Evolutionary conservation across 2,329 filamentous ascomycete species (phyloP), one percentile per base, ranked within the genome.

Genomic region (Sporothrix luriei): DNA sequence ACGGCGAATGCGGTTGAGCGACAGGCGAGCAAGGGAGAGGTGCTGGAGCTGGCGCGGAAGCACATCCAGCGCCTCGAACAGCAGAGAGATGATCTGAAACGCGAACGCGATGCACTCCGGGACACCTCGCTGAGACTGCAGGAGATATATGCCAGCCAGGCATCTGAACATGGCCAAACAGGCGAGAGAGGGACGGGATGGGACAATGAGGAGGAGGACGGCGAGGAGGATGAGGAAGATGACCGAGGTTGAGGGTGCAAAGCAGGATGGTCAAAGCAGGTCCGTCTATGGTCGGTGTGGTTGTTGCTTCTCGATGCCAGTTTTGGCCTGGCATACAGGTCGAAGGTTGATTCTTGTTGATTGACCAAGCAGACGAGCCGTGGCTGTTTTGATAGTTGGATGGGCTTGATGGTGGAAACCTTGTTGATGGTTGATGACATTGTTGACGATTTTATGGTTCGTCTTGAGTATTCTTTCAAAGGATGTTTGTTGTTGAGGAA

Each of bases 1-100:
- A 75, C 21, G 2, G 19, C 24, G 5, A 57, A 64, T 21, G 11
- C 26, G 14, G 49, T 73, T 4, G 72, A 73, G 1, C 76, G 78
- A 29, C 75, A 75, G n/a, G 72, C 78, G 29, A 80, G 78, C 72
- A 80, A 80, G 69, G 78, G 75, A 10, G 78, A 80, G 68, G 78
- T 80, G 4, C 69, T 80, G 40, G 78, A 79, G 49, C 73, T 78
- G 73, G 78, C 78, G 46, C 75, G 76, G 14, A 71, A 73, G 59
- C 77, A 79, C 65, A 80, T 80, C 52, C 69, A 75, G 66, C 69
- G 72, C 55, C 71, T 80, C 33, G 78, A 80, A 70, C 74, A 73
- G 55, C 75, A 78, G 59, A 72, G 75, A 19, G 74, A 75, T 24
- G 66, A 64, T 5, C 75, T 80, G 19, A 74, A 75, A n/a, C 72